Percentiles rank a stretch among this genome's conserved stretches.
Evolutionary conservation across 139 green algal species (phyloP).

Genomic region (Chlorella sorokiniana): DNA sequence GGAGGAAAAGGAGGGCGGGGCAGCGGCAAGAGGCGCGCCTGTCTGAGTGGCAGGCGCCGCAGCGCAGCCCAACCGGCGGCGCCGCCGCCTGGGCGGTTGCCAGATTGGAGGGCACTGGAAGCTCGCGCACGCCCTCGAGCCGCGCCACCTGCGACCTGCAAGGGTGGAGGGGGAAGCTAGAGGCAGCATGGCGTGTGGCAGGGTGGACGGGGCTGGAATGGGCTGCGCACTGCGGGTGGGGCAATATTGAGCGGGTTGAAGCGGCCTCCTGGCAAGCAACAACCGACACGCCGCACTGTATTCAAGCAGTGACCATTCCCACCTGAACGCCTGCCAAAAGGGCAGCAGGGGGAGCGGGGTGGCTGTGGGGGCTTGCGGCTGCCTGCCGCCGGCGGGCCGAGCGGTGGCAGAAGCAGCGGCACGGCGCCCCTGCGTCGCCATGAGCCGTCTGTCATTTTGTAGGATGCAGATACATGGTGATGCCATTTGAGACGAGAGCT

Average conservation of each 20-base stretch:
- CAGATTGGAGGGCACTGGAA: background rate
- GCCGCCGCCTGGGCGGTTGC: background rate
- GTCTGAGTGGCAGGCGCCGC: constrained; percentile 12
- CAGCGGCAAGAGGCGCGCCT: background rate
- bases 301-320: background rate
- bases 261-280: too few species aligned
- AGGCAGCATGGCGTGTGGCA: too few species aligned
- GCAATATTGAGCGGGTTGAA: background rate
- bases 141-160: constrained; percentile 1
- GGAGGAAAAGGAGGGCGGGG: too few species aligned
- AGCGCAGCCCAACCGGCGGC: background rate
- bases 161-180: background rate
- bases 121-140: constrained; percentile 1
- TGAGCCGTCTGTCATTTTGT: too few species aligned
- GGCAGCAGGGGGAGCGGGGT: constrained; percentile 13
- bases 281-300: background rate
- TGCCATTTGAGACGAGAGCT: too few species aligned
- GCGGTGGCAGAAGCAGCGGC: background rate
- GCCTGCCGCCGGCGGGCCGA: background rate
- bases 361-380: background rate
- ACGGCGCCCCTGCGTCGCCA: too few species aligned
- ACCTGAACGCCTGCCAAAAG: constrained; percentile 14
- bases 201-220: too few species aligned
- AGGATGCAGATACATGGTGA: too few species aligned
- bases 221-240: background rate